These are phyloP conservation scores for Nitzschia sp. DNA, from an alignment of 108 stramenopile species.

Conservation along the genomic window DNA sequence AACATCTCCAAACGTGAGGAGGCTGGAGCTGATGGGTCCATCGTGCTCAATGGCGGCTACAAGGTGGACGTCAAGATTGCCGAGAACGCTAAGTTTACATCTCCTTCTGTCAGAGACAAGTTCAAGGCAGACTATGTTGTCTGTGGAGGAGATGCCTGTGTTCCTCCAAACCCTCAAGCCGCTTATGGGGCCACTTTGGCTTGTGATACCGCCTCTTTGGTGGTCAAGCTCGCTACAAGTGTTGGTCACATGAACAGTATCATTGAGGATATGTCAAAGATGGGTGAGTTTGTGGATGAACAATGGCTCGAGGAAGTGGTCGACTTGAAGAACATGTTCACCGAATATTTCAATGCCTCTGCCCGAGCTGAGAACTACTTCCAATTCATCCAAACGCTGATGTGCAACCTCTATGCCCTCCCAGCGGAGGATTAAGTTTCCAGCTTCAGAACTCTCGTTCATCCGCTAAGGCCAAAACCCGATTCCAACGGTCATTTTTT, in stretches of 20 bases:
- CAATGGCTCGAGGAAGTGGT: constrained; percentile 16
- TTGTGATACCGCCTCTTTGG: constrained; percentile 20
- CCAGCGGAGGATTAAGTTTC: constrained; percentile 6
- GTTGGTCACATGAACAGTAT: constrained; percentile 33
- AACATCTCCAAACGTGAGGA: constrained; percentile 26
- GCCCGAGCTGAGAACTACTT: constrained; percentile 35
- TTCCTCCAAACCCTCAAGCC: constrained; percentile 36
- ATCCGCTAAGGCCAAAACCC: no score
- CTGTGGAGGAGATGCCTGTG: constrained; percentile 36
- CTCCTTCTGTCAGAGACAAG: constrained; percentile 5
- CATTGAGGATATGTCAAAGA: constrained; percentile 12
- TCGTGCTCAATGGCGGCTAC: constrained; percentile 36
- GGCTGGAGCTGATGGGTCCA: constrained; percentile 12
- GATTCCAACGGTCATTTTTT: no score
- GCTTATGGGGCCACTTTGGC: constrained; percentile 43
- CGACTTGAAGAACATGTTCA: constrained; percentile 14
- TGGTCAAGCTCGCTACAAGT: constrained; percentile 24
- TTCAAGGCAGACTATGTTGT: constrained; percentile 25
- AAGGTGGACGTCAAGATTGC: constrained; percentile 36
- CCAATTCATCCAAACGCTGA: constrained; percentile 39
- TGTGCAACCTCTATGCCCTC: constrained; percentile 36
- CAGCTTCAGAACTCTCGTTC: no score
- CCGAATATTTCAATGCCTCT: constrained; percentile 23
- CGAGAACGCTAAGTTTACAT: constrained; percentile 6
- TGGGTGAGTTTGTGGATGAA: not conserved